phyloP scores from a whole-genome alignment of 768 basidiomycete species.

The Austroboletus eburneus region DNA sequence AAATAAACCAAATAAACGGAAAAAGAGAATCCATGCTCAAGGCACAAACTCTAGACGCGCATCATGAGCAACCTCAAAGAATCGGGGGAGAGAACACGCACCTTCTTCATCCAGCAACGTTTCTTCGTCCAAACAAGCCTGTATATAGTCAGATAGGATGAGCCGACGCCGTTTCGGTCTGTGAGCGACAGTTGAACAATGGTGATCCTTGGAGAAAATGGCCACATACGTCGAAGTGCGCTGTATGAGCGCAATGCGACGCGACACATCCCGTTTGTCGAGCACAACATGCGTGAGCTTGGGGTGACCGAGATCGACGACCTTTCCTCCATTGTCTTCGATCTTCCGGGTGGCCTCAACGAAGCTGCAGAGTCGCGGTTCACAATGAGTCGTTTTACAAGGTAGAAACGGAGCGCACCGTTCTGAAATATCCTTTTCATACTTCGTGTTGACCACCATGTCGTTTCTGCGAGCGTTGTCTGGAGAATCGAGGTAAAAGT shows the following conservation, averaged over 20 bases:
- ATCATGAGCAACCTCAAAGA: too few species aligned
- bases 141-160: conserved; percentile 72
- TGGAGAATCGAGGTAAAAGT: conserved; percentile 86
- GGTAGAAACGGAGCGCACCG: conserved; percentile 38
- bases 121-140: conserved; percentile 75
- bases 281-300: conserved; percentile 85
- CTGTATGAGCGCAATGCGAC: conserved; percentile 66
- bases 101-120: conserved; percentile 86
- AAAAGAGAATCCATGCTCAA: too few species aligned
- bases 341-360: conserved; percentile 48
- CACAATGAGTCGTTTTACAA: neutral
- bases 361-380: conserved; percentile 43
- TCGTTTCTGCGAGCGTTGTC: conserved; percentile 65
- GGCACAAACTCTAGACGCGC: too few species aligned
- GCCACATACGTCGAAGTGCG: conserved; percentile 64
- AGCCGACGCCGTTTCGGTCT: conserved; percentile 82
- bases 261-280: conserved; percentile 76
- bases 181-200: conserved; percentile 1
- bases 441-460: conserved; percentile 52
- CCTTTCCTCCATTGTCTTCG: conserved; percentile 63
- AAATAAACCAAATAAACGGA: too few species aligned
- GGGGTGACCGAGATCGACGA: conserved; percentile 66
- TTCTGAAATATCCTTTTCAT: conserved; percentile 47
- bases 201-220: neutral
- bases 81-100: too few species aligned